Evolutionary conservation across 2,329 filamentous ascomycete genomes (phyloP).

Genomic region (Anthostomella pinea): DNA sequence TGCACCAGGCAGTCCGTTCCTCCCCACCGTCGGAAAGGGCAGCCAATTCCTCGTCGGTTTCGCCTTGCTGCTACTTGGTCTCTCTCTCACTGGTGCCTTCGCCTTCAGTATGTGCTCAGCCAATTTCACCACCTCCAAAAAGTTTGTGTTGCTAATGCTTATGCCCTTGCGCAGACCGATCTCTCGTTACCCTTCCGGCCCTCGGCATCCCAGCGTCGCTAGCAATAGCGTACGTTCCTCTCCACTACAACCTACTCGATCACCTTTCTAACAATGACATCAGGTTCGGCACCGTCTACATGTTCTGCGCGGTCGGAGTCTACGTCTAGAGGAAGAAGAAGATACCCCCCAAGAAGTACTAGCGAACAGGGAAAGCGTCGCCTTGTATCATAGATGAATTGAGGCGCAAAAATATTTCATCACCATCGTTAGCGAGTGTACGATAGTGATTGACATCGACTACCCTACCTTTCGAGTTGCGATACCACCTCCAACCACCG

Average conservation of each 20-base stretch:
- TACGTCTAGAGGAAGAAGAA: constrained; percentile 69
- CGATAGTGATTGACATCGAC: constrained; percentile 20
- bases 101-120: constrained; percentile 68
- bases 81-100: constrained; percentile 75
- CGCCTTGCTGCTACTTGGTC: constrained; percentile 66
- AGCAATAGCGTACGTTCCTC: constrained; percentile 74
- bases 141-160: constrained; percentile 15
- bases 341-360: constrained; percentile 41
- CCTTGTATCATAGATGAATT: constrained; percentile 42
- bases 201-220: constrained; percentile 84
- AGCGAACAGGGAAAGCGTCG: constrained; percentile 22
- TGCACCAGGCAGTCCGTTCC: constrained; percentile 81
- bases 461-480: constrained; percentile 5
- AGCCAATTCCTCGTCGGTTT: constrained; percentile 82
- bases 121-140: neutral
- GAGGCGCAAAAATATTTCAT: constrained; percentile 30
- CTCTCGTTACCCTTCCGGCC: constrained; percentile 70
- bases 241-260: constrained; percentile 5
- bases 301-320: constrained; percentile 98
- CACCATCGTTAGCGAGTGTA: constrained; percentile 12
- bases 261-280: constrained; percentile 11
- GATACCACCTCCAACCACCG: constrained; percentile 1
- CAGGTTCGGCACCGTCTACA: constrained; percentile 92
- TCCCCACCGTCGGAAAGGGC: constrained; percentile 75
- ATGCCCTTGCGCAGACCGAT: constrained; percentile 69